Base-by-base conservation (phyloP, 2,329 filamentous ascomycete genomes). In the Aspergillus latus region DNA sequence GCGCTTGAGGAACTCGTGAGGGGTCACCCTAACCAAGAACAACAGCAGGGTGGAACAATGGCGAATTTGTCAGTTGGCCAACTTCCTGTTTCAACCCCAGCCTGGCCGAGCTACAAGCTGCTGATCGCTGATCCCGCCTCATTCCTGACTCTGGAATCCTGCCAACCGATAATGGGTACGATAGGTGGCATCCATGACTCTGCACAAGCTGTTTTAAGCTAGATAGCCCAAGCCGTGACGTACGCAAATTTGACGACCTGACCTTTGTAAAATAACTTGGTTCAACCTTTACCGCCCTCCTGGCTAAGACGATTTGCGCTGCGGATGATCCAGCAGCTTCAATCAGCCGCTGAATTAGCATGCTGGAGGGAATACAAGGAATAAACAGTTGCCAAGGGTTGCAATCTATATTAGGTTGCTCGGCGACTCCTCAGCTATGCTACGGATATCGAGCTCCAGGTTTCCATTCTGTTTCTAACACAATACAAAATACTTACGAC, bases 41-140 rank as follows among this genome's bases (percentile, higher is more conserved):
- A n/a, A 15, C 52, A 56, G 54, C 44, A 21, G 21, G 21, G 45
- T 47, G 40, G 34, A 28, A 29, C 11, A 30, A 34, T n/a, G 16
- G 21, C 42, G 28, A 51, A 51, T 42, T 15, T 52, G 49, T 56
- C 54, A 56, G 43, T 56, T 32, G 49, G 53, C 43, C 49, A 54
- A 40, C 44, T 54, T 47, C 51, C 50, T 28, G 21, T 11, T 28
- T 32, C 44, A 44, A 30, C 26, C 16, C 13, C 32, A 21, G 21
- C 21, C 21, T 21, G 21, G 29, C 42, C 11, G 30, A 43, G 42
- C 43, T 29, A 13, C 32, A n/a, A 46, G 47, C 47, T 39, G 47
- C 36, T 47, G 42, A 47, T 40, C 37, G 50, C 50, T 45, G 42
- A 28, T 52, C 42, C 28, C 43, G 50, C 50, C 36, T 46, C 43